A percentile compares a stretch with the other conserved stretches of the same genome.
phyloP scores from a whole-genome alignment of 306 rosid genomes.

The Cicer arietinum region DNA sequence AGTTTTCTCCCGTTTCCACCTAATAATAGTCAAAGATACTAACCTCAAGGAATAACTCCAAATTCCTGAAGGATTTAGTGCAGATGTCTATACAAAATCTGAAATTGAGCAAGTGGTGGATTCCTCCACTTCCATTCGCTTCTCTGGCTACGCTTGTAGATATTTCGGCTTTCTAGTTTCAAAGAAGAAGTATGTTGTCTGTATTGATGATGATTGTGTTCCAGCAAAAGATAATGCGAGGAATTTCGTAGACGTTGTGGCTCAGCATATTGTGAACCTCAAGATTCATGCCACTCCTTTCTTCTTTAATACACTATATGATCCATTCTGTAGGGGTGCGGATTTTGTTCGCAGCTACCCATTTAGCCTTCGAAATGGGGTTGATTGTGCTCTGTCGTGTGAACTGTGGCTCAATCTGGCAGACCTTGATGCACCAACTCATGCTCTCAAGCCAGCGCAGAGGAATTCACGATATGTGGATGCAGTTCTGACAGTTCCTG shows the following conservation, averaged over 20 bases:
- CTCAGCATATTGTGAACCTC: conserved; percentile 82
- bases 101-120: too few species aligned
- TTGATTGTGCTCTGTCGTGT: conserved; percentile 83
- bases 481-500: conserved; percentile 89
- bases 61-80: too few species aligned
- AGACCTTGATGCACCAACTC: conserved; percentile 96
- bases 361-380: conserved; percentile 91
- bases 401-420: conserved; percentile 96
- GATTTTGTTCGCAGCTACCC: conserved; percentile 99
- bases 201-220: too few species aligned
- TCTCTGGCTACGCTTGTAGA: too few species aligned
- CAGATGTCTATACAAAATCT: too few species aligned
- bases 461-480: conserved; percentile 84
- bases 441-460: conserved; percentile 75
- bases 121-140: too few species aligned
- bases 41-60: too few species aligned
- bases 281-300: conserved; percentile 96
- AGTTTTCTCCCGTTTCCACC: too few species aligned
- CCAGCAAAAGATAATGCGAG: conserved; percentile 49
- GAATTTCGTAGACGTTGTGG: conserved; percentile 63
- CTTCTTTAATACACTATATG: conserved; percentile 95
- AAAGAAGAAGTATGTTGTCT: too few species aligned
- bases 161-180: too few species aligned
- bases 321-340: conserved; percentile 88
- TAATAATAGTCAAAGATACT: too few species aligned